Conservation (phyloP, 306 rosid species). For the Sesbania bispinosa region DNA sequence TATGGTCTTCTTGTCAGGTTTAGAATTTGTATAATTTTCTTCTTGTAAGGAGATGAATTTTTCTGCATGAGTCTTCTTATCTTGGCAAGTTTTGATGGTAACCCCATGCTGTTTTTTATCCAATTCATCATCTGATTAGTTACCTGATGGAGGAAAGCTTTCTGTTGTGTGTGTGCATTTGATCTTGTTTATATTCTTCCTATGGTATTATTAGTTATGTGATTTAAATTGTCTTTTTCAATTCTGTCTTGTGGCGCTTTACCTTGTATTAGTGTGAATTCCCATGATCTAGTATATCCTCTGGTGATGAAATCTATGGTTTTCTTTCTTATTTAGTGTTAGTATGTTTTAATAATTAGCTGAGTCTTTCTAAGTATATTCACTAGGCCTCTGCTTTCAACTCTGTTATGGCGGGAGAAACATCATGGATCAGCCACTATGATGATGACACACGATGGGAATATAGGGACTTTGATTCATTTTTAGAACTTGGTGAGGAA, state of each 20-base stretch:
- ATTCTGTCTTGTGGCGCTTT: slow-evolving; percentile 18
- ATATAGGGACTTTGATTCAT: slow-evolving; percentile 43
- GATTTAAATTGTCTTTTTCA: background rate
- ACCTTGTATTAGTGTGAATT: background rate
- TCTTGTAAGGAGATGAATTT: too few relatives aligned
- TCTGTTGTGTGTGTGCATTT: too few relatives aligned
- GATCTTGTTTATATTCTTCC: too few relatives aligned
- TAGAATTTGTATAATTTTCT: too few relatives aligned
- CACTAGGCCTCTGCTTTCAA: slow-evolving; percentile 26
- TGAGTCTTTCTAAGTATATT: background rate
- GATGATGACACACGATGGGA: slow-evolving; percentile 43
- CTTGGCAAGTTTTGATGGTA: too few relatives aligned
- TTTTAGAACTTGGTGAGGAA: slow-evolving; percentile 54
- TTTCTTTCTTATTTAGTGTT: slow-evolving; percentile 12
- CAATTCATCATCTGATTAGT: too few relatives aligned
- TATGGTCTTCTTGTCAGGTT: too few relatives aligned
- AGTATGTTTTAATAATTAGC: background rate
- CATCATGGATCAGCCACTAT: slow-evolving; percentile 66
- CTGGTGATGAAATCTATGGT: background rate
- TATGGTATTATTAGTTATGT: background rate
- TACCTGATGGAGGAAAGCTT: too few relatives aligned
- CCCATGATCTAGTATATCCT: background rate
- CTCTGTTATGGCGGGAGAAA: slow-evolving; percentile 63
- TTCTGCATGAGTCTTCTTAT: too few relatives aligned
- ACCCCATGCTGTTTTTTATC: too few relatives aligned